These are phyloP conservation scores for Gynochthodes officinalis DNA, from an alignment of 257 asterid species.

Conservation along the genomic window DNA sequence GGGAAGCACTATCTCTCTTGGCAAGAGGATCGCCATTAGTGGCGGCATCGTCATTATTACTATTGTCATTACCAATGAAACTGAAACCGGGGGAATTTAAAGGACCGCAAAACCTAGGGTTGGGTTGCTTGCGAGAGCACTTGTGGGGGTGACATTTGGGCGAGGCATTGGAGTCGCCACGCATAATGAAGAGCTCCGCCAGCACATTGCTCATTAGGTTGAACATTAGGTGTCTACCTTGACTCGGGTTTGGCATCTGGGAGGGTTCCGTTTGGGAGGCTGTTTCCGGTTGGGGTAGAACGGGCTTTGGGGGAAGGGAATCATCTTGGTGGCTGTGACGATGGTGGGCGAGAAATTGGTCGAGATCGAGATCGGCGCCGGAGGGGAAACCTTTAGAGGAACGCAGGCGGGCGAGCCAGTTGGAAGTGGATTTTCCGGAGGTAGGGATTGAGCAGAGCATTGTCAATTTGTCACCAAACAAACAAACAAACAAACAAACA, in stretches of 20 bases:
- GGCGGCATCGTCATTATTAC: neutral
- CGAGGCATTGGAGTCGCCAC: slow-evolving; percentile 46
- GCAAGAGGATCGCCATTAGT: slow-evolving; percentile 26
- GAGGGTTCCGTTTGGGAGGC: slow-evolving; percentile 12
- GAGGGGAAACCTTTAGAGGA: slow-evolving; percentile 69
- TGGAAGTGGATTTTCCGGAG: slow-evolving; percentile 51
- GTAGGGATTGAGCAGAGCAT: slow-evolving; percentile 24
- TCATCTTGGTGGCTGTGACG: slow-evolving; percentile 17
- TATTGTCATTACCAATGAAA: slow-evolving; percentile 10
- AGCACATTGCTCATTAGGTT: slow-evolving; percentile 50
- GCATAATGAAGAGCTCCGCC: slow-evolving; percentile 72
- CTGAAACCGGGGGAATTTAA: slow-evolving; percentile 20
- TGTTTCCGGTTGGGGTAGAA: slow-evolving; percentile 18
- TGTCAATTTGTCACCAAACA: neutral
- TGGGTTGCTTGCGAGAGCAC: slow-evolving; percentile 60
- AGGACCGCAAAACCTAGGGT: slow-evolving; percentile 57
- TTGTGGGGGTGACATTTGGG: slow-evolving; percentile 38
- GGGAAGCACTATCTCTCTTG: slow-evolving; percentile 13
- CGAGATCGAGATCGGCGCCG: slow-evolving; percentile 46
- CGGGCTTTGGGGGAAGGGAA: slow-evolving; percentile 13
- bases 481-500: too few species aligned
- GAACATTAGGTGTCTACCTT: slow-evolving; percentile 27
- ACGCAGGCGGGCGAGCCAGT: slow-evolving; percentile 82
- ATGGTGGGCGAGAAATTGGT: slow-evolving; percentile 40
- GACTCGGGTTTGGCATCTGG: slow-evolving; percentile 10